Percentiles rank a stretch among this genome's conserved stretches.
phyloP scores from a whole-genome alignment of 139 green algal species.

The Haematococcus sp. region DNA sequence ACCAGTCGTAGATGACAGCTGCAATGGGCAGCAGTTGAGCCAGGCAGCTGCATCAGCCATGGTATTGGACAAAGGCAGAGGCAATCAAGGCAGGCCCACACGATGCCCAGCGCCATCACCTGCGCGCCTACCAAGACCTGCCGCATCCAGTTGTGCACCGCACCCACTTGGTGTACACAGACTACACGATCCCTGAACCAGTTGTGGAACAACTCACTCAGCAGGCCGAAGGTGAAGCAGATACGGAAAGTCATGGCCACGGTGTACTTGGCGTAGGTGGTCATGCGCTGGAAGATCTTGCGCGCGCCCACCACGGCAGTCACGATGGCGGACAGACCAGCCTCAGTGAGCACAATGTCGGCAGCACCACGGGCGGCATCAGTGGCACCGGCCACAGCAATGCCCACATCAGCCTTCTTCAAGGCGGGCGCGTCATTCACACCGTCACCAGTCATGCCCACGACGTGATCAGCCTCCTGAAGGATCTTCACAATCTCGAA shows the following conservation, averaged over 20 bases:
- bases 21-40: constrained; percentile 7
- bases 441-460: constrained; percentile 73
- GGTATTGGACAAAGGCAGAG: too few species aligned
- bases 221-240: constrained; percentile 85
- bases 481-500: constrained; percentile 82
- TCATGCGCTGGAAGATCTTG: constrained; percentile 93
- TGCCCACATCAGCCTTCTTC: constrained; percentile 94
- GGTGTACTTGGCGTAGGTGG: constrained; percentile 83
- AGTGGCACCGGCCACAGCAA: constrained; percentile 76
- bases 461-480: constrained; percentile 64
- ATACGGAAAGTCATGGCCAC: constrained; percentile 87
- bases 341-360: constrained; percentile 70
- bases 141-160: too few species aligned
- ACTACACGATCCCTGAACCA: constrained; percentile 57
- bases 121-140: too few species aligned
- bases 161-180: too few species aligned
- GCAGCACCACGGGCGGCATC: constrained; percentile 80
- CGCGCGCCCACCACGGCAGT: constrained; percentile 71
- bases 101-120: too few species aligned
- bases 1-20: constrained; percentile 35
- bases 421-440: constrained; percentile 95
- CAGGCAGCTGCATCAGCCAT: not conserved
- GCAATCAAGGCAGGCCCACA: too few species aligned
- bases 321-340: constrained; percentile 61
- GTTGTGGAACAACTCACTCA: constrained; percentile 76